A percentile compares a stretch with the other conserved stretches of the same genome.
These are phyloP conservation scores for Pharus latifolius DNA, from an alignment of 176 grass and related monocot species.

Conservation along the genomic window DNA sequence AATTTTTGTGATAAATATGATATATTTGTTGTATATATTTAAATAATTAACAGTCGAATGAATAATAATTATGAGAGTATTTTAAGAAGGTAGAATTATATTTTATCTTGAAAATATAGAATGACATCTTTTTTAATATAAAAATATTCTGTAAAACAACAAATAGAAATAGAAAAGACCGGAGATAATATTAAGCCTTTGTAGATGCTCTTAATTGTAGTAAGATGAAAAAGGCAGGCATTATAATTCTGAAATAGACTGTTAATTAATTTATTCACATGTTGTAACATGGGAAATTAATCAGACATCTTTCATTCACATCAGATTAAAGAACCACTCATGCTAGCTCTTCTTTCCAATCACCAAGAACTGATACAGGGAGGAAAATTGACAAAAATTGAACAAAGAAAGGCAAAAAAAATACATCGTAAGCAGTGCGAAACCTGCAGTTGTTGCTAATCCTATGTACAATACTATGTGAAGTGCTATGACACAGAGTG, in stretches of 20 bases:
- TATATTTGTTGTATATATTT: too few relatives aligned
- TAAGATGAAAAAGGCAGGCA: too few relatives aligned
- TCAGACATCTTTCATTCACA: background rate
- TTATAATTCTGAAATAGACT: background rate
- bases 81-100: too few relatives aligned
- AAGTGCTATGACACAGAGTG: background rate
- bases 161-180: too few relatives aligned
- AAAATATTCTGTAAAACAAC: too few relatives aligned
- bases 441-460: slow-evolving; percentile 17
- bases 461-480: slow-evolving; percentile 22
- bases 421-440: background rate
- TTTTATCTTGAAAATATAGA: too few relatives aligned
- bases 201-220: too few relatives aligned
- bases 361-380: slow-evolving; percentile 6
- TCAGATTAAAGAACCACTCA: background rate
- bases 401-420: background rate
- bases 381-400: slow-evolving; percentile 3
- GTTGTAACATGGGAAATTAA: background rate
- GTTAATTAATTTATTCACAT: background rate
- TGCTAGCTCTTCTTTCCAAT: slow-evolving; percentile 6
- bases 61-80: too few relatives aligned
- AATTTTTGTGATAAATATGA: too few relatives aligned
- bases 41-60: too few relatives aligned
- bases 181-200: too few relatives aligned
- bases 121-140: too few relatives aligned